Percentiles rank a stretch among this genome's conserved stretches.
phyloP scores from a whole-genome alignment of 139 green algal species.

The Pseudopediastrum boryanum region DNA sequence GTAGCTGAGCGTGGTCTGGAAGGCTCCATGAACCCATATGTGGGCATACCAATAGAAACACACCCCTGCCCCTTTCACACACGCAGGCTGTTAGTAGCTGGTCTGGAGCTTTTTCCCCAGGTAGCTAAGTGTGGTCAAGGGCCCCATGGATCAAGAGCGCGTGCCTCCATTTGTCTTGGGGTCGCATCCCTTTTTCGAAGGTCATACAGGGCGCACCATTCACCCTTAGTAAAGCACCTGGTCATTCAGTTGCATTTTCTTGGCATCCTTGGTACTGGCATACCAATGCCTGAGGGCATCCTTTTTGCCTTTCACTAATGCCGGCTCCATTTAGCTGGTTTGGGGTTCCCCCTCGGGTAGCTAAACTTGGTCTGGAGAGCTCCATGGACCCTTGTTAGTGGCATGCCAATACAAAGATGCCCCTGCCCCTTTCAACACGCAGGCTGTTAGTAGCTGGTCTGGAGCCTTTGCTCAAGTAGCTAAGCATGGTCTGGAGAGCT shows the following conservation, averaged over 20 bases:
- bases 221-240: too few species aligned
- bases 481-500: too few species aligned
- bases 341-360: constrained; percentile 46
- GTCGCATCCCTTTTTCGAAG: too few species aligned
- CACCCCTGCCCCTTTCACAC: not conserved
- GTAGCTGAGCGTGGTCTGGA: constrained; percentile 38
- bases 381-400: too few species aligned
- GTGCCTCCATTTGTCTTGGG: too few species aligned
- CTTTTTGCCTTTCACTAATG: not conserved
- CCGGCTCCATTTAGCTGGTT: constrained; percentile 32
- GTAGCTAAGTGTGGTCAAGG: not conserved
- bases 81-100: not conserved
- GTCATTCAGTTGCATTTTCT: too few species aligned
- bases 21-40: constrained; percentile 42
- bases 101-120: not conserved
- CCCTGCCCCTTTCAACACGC: not conserved
- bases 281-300: not conserved
- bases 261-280: too few species aligned
- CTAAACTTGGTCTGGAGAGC: constrained; percentile 37
- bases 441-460: not conserved
- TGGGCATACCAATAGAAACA: too few species aligned
- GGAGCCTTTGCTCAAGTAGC: not conserved
- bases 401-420: too few species aligned
- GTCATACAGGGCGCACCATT: too few species aligned
- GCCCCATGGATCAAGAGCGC: too few species aligned